Evolutionary conservation across 495 filamentous ascomycete species (phyloP).

Genomic region (Halenospora varia): DNA sequence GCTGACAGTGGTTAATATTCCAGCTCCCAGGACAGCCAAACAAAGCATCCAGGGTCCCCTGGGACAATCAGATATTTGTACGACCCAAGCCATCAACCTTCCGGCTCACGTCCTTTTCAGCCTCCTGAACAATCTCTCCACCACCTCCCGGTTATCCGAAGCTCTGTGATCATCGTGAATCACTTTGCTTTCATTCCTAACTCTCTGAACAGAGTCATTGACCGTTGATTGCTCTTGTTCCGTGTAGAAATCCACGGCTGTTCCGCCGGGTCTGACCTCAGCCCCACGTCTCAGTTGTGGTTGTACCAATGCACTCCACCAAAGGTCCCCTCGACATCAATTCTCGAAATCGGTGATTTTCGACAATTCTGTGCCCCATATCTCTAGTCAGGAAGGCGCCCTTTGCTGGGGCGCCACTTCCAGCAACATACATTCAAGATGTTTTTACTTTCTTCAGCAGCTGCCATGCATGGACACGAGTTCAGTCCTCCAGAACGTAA

Average conservation of each 20-base stretch:
- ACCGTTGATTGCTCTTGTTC: too few relatives aligned
- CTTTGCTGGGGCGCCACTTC: constrained; percentile 14
- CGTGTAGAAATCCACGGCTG: too few relatives aligned
- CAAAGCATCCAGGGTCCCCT: not conserved
- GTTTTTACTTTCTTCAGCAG: constrained; percentile 21
- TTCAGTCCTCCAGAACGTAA: constrained; percentile 14
- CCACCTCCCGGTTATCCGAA: not conserved
- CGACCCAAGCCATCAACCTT: not conserved
- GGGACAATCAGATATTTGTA: not conserved
- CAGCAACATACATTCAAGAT: constrained; percentile 10
- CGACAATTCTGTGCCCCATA: not conserved
- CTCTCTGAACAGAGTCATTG: not conserved
- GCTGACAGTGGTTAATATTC: not conserved
- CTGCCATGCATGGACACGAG: constrained; percentile 23
- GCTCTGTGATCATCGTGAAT: too few relatives aligned
- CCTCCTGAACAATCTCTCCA: not conserved
- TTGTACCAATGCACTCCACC: not conserved
- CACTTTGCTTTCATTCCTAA: not conserved
- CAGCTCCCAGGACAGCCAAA: not conserved
- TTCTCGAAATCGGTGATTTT: not conserved
- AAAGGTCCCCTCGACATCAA: not conserved
- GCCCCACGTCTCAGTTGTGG: not conserved
- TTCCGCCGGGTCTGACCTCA: too few relatives aligned
- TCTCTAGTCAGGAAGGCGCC: constrained; percentile 14
- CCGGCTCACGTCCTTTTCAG: not conserved